phyloP scores from a whole-genome alignment of 1,284 basidiomycete genomes.

The Coniferiporia weirii region DNA sequence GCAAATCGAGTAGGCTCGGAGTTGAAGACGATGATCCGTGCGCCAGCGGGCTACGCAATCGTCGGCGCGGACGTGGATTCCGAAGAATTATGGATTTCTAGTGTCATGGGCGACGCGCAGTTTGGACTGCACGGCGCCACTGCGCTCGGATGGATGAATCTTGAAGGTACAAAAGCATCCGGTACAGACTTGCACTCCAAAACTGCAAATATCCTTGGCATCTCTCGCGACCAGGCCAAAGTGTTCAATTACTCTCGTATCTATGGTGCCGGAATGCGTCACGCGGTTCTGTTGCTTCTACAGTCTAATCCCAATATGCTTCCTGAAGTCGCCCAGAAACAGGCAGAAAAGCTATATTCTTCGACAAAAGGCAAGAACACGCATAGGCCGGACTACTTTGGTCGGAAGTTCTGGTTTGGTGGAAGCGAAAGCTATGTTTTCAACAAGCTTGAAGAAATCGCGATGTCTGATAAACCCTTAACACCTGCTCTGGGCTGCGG shows the following conservation, averaged over 20 bases:
- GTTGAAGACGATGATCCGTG: slow-evolving; percentile 95
- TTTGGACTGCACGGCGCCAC: slow-evolving; percentile 97
- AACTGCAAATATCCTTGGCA: slow-evolving; percentile 90
- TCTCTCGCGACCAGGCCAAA: slow-evolving; percentile 93
- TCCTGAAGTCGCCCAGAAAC: slow-evolving; percentile 71
- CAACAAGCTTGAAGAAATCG: slow-evolving; percentile 97
- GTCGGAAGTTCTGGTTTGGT: slow-evolving; percentile 91
- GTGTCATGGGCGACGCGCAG: slow-evolving; percentile 98
- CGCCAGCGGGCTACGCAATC: slow-evolving; percentile 89
- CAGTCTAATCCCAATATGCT: slow-evolving; percentile 84
- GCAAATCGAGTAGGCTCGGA: slow-evolving; percentile 96
- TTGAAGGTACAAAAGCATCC: slow-evolving; percentile 95
- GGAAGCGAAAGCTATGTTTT: slow-evolving; percentile 98
- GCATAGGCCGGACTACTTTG: slow-evolving; percentile 62
- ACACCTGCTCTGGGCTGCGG: slow-evolving; percentile 95
- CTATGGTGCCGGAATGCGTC: slow-evolving; percentile 95
- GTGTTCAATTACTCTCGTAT: slow-evolving; percentile 99
- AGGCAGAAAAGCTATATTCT: slow-evolving; percentile 85
- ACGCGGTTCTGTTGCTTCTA: slow-evolving; percentile 85
- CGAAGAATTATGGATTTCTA: slow-evolving; percentile 99
- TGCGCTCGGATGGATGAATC: slow-evolving; percentile 99
- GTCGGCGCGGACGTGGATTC: slow-evolving; percentile 99
- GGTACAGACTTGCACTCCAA: slow-evolving; percentile 98
- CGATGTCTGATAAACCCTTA: slow-evolving; percentile 78
- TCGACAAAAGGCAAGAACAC: slow-evolving; percentile 93